Evolutionary conservation across 257 asterid genomes (phyloP).

Genomic region (Jacaranda copaia): DNA sequence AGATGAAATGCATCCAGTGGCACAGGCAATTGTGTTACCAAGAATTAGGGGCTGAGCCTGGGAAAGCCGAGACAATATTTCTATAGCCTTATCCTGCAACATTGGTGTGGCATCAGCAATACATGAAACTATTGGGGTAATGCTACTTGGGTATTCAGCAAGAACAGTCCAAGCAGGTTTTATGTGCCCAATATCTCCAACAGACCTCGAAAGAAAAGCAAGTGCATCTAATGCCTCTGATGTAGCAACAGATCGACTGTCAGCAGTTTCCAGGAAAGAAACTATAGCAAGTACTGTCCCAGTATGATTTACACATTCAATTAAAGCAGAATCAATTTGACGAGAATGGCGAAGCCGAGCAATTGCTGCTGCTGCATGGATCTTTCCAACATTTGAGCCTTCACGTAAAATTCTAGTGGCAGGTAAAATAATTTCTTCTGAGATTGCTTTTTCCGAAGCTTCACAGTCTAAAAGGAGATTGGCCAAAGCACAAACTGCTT

Average conservation of each 20-base stretch:
- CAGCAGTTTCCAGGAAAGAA: constrained; percentile 82
- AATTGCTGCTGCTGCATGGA: constrained; percentile 93
- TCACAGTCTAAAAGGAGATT: constrained; percentile 90
- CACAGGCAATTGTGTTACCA: constrained; percentile 70
- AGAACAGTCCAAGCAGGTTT: constrained; percentile 93
- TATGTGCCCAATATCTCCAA: constrained; percentile 58
- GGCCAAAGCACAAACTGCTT: constrained; percentile 95
- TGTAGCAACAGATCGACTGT: constrained; percentile 64
- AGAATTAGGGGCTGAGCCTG: constrained; percentile 75
- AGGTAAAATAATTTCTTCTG: constrained; percentile 83
- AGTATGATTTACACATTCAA: constrained; percentile 77
- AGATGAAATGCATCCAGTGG: constrained; percentile 77
- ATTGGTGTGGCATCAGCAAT: constrained; percentile 76
- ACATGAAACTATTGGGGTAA: constrained; percentile 80
- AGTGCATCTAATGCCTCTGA: constrained; percentile 92
- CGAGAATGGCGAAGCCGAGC: constrained; percentile 87
- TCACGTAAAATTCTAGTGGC: constrained; percentile 88
- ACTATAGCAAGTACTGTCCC: constrained; percentile 95
- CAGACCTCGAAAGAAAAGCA: constrained; percentile 76
- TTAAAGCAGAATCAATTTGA: constrained; percentile 63
- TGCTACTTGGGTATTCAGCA: constrained; percentile 82
- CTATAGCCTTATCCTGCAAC: constrained; percentile 91
- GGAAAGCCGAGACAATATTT: constrained; percentile 78
- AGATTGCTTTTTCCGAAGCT: constrained; percentile 70
- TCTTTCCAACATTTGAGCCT: constrained; percentile 78